These are phyloP conservation scores for Dryas alaskensis DNA, from an alignment of 306 rosid species.

Conservation along the genomic window DNA sequence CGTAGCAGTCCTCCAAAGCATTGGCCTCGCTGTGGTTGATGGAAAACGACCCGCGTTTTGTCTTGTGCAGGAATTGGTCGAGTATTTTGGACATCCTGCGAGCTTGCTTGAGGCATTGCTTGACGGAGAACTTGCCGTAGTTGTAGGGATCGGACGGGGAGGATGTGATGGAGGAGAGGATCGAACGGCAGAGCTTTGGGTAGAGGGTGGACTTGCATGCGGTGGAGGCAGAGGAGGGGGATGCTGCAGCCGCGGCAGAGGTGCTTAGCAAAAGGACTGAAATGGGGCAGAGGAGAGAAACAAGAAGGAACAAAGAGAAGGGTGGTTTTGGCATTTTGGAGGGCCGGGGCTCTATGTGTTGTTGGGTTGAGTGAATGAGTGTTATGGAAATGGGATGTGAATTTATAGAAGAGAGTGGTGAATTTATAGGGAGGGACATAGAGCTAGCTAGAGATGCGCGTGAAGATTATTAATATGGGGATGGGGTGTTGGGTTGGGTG, in stretches of 20 bases:
- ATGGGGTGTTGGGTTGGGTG: too few species aligned
- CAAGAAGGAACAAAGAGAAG: background rate
- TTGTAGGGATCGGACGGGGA: slow-evolving; percentile 65
- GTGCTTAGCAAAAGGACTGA: background rate
- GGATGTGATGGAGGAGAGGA: slow-evolving; percentile 46
- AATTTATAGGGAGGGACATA: too few species aligned
- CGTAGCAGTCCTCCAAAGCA: slow-evolving; percentile 60
- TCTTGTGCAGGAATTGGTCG: slow-evolving; percentile 25
- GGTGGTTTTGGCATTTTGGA: background rate
- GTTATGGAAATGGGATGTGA: background rate
- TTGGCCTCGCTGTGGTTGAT: slow-evolving; percentile 27
- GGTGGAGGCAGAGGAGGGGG: slow-evolving; percentile 26
- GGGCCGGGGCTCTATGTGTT: background rate
- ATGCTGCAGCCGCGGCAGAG: background rate
- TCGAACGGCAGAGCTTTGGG: slow-evolving; percentile 79
- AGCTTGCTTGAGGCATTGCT: slow-evolving; percentile 59
- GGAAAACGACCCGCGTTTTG: slow-evolving; percentile 7
- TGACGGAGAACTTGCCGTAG: slow-evolving; percentile 60
- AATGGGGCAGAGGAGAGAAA: background rate
- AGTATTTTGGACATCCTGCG: slow-evolving; percentile 38
- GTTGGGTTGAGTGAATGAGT: background rate
- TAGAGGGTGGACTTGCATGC: slow-evolving; percentile 58
- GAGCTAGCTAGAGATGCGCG: too few species aligned
- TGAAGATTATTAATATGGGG: too few species aligned
- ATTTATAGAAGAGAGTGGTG: background rate